Percentiles rank a stretch among this genome's conserved stretches.
Conservation (phyloP, 1,139 yeast species). For the Pneumocystis canis region DNA sequence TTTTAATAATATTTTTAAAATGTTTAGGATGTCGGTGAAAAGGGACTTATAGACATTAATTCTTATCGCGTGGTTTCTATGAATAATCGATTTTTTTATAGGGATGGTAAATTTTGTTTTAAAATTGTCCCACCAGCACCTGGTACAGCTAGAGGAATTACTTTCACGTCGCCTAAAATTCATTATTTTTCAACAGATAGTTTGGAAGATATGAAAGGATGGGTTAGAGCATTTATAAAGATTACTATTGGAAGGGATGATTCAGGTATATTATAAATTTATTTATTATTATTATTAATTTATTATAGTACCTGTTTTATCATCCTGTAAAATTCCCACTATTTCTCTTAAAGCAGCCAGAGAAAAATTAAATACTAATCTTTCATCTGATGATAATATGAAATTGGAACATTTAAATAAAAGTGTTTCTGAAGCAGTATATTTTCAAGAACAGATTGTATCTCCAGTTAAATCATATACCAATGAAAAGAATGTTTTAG, state of each 20-base stretch:
- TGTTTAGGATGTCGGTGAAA: constrained; percentile 68
- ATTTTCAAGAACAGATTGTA: neutral
- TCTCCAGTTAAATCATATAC: neutral
- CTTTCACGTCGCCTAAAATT: constrained; percentile 89
- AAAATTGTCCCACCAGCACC: constrained; percentile 95
- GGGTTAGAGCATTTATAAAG: constrained; percentile 91
- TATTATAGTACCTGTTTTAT: constrained; percentile 59
- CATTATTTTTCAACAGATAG: constrained; percentile 93
- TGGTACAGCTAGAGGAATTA: constrained; percentile 68
- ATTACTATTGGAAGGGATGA: constrained; percentile 92
- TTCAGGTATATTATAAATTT: constrained; percentile 1
- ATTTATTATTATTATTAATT: constrained; percentile 20
- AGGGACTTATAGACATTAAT: constrained; percentile 87
- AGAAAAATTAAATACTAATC: constrained; percentile 26
- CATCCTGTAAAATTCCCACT: constrained; percentile 89
- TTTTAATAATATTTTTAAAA: constrained; percentile 25
- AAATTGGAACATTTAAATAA: neutral
- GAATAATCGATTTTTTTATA: constrained; percentile 87
- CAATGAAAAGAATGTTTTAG: neutral
- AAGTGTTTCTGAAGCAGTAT: neutral
- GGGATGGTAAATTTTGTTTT: constrained; percentile 83
- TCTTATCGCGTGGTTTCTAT: constrained; percentile 80
- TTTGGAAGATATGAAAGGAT: constrained; percentile 76
- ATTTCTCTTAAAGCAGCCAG: constrained; percentile 77
- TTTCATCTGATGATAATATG: neutral